These are phyloP conservation scores for Gyrodon lividus DNA, from an alignment of 768 basidiomycete species.

Conservation along the genomic window DNA sequence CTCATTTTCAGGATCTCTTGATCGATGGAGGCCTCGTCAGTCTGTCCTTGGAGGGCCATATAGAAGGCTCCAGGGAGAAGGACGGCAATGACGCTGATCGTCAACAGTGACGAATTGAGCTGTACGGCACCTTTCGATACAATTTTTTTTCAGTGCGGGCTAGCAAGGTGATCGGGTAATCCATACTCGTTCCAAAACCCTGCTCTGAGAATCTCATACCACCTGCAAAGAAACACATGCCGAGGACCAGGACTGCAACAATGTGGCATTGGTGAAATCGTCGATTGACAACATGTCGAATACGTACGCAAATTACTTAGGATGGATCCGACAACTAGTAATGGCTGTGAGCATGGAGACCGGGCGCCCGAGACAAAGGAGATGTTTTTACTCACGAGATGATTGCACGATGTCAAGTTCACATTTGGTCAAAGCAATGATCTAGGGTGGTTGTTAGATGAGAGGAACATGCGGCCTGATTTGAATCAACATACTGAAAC, in stretches of 20 bases:
- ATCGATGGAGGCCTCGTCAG: slow-evolving; percentile 21
- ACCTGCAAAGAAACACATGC: slow-evolving; percentile 84
- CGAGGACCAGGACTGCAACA: slow-evolving; percentile 70
- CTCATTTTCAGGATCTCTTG: slow-evolving; percentile 70
- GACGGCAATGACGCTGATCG: slow-evolving; percentile 76
- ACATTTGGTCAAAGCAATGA: slow-evolving; percentile 80
- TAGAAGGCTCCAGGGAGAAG: slow-evolving; percentile 77
- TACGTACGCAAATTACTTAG: slow-evolving; percentile 67
- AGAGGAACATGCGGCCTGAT: background rate
- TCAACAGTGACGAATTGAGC: slow-evolving; percentile 70
- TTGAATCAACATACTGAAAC: slow-evolving; percentile 52
- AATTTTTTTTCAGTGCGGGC: background rate
- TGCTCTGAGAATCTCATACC: slow-evolving; percentile 77
- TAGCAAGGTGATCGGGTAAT: background rate
- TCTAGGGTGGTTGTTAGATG: slow-evolving; percentile 37
- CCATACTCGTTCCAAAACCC: slow-evolving; percentile 68
- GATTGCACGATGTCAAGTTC: slow-evolving; percentile 81
- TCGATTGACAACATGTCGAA: background rate
- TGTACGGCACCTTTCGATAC: slow-evolving; percentile 62
- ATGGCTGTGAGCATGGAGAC: background rate
- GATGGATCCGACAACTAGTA: slow-evolving; percentile 76
- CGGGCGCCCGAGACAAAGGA: background rate
- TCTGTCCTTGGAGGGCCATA: slow-evolving; percentile 44
- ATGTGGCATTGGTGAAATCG: background rate
- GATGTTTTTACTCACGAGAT: slow-evolving; percentile 48